These are phyloP conservation scores for Zopfia rhizophila DNA, from an alignment of 2,329 filamentous ascomycete species.

Conservation along the genomic window DNA sequence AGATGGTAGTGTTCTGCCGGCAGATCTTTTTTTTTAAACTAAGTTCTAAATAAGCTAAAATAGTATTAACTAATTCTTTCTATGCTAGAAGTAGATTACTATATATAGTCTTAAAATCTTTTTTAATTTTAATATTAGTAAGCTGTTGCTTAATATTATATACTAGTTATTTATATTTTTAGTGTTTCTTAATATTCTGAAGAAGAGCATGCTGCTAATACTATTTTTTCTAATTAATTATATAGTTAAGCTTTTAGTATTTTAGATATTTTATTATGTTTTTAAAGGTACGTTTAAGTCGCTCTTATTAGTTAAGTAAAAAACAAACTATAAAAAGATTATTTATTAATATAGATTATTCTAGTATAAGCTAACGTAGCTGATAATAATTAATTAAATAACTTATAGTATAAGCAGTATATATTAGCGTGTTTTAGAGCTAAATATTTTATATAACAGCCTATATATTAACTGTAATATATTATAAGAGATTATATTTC, in stretches of 20 bases:
- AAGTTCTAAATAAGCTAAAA: no score
- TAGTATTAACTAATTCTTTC: no score
- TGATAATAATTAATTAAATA: conserved; percentile 3
- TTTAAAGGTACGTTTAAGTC: no score
- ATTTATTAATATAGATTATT: no score
- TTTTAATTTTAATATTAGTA: no score
- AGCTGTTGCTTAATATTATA: conserved; percentile 2
- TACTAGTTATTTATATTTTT: not conserved
- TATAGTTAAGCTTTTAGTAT: not conserved
- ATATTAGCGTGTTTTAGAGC: conserved; percentile 1
- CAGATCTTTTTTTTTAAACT: no score
- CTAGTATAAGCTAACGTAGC: no score
- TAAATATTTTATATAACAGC: conserved; percentile 4
- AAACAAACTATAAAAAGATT: not conserved
- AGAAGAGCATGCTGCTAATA: no score
- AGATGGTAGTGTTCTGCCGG: no score
- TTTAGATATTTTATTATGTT: conserved; percentile 1
- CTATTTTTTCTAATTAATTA: not conserved
- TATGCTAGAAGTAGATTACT: not conserved
- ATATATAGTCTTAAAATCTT: no score
- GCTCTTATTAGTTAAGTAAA: not conserved
- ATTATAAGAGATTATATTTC: conserved; percentile 9
- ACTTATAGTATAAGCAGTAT: conserved; percentile 1
- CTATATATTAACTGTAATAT: conserved; percentile 6
- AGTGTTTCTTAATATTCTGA: no score